Base-by-base conservation (phyloP, 2,329 filamentous ascomycete genomes). In the Colletotrichum sidae region DNA sequence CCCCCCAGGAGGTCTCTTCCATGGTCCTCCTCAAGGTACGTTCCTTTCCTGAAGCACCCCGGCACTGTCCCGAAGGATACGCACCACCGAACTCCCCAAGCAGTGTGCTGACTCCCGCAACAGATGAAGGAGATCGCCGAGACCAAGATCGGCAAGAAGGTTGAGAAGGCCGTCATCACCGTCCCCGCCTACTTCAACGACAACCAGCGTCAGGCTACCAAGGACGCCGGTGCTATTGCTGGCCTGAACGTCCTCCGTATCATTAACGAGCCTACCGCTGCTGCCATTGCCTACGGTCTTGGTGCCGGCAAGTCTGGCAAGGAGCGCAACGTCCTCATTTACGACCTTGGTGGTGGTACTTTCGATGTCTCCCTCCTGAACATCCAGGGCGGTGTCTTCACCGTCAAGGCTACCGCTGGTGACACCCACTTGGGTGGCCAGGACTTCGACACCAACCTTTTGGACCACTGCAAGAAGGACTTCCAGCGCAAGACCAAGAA, bases 151-250 rank as follows among this genome's bases (percentile, higher is more conserved):
- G 96, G 94, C 83, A 97, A 96, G 91, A 97, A 96, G 87, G 94
- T 98, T 76, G 90, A 96, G 85, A 98, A 98, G 90, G 96, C 96
- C 71, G 96, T 99, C 80, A 94, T 99, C 82, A 99, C 96, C 69
- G 96, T 98, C 65, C 96, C 96, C 65, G 96, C 96, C 79, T 99
- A 99, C 89, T 99, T 99, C 93, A 98, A 98, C 88, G 96, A 99
- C 90, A 97, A 97, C 88, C 96, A 99, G 88, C 92, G 96, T 85
- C 96, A 98, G 85, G 93, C 96, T 72, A 99, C 96, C 85, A 98
- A 98, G 91, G 96, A 98, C 79, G 96, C 96, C 72, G 96, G 96
- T 90, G 92, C 95, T 80, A 99, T 99, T 78, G 86, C 95, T 76
- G 96, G 95, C 74, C 90, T 99, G 70, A 97, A 98, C 84, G 94